These are phyloP conservation scores for Podospora comata DNA, from an alignment of 495 filamentous ascomycete genomes.

Conservation along the genomic window DNA sequence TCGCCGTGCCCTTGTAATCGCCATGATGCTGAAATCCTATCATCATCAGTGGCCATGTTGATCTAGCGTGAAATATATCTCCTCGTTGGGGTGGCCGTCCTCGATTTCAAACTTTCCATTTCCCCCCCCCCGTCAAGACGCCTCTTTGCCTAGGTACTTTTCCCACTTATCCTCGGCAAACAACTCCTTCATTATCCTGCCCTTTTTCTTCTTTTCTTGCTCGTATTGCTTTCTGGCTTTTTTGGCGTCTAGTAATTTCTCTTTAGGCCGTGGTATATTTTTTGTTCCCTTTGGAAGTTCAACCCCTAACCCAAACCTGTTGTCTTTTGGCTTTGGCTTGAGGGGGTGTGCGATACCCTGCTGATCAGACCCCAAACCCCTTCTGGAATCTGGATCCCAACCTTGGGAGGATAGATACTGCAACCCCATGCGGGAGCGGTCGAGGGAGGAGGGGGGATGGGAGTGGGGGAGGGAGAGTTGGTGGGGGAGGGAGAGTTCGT, in stretches of 20 bases:
- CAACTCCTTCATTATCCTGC: neutral
- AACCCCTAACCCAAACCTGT: neutral
- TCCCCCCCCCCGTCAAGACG: too few species aligned
- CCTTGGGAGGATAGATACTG: conserved; percentile 72
- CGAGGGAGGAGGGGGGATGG: conserved; percentile 77
- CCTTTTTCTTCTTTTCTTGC: neutral
- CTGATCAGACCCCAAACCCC: conserved; percentile 66
- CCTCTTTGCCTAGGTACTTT: neutral
- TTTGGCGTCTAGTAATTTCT: conserved; percentile 5
- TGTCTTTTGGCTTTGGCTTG: conserved; percentile 39
- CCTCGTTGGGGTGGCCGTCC: too few species aligned
- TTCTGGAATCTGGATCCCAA: conserved; percentile 80
- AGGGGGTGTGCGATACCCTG: conserved; percentile 76
- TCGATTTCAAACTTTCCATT: too few species aligned
- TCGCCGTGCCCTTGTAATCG: too few species aligned
- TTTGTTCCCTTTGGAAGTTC: conserved; percentile 6
- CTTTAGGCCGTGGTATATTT: neutral
- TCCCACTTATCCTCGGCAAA: neutral
- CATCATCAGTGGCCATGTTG: neutral
- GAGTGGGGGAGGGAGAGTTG: conserved; percentile 78
- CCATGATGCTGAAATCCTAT: too few species aligned
- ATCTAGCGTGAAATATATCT: too few species aligned
- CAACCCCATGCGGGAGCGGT: conserved; percentile 74
- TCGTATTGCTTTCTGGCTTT: neutral
- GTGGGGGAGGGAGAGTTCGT: conserved; percentile 62